Base-by-base conservation (phyloP, 768 basidiomycete genomes). In the Agrocybe pediades region DNA sequence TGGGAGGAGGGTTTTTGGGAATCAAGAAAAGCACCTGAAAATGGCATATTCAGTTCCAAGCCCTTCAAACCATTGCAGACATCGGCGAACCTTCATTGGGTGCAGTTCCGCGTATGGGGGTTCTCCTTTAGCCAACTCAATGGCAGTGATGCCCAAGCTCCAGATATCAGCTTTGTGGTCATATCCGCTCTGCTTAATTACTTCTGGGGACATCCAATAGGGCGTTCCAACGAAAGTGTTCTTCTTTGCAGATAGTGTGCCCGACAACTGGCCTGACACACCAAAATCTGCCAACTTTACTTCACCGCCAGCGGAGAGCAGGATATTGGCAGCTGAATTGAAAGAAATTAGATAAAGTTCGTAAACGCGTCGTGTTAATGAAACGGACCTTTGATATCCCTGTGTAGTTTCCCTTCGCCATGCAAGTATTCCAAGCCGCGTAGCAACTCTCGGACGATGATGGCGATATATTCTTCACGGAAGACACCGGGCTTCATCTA, bases 201-300 rank as follows among this genome's bases (percentile, higher is more conserved):
- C 95, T 67, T 99, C 97, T 6, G 97, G 97, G 6, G 93, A 94
- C 97, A 99, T 99, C 97, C 97, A 99, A 67, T 98, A 99, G 2
- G 96, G 96, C 16, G 96, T 95, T 24, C 93, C 93, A 26, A 96
- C 96, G 67, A 95, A 98, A 0, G 96, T 99, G 63, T 99, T 98
- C 83, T 98, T 95, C 82, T 93, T 94, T 17, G 91, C 92, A 9
- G 90, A 92, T 41, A 95, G 74, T 1, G 92, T 95, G 2, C 94
- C 94, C 19, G 92, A 95, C 24, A 99, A 80, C 65, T 99, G 97
- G 24, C 97, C 97, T 1, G 95, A 98, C 3, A 99, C 97, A 65
- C 97, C 97, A 65, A 99, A 99, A 68, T 99, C 97, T 41, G 97
- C 97, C 21, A 99, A 79, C 69, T 99, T 99, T 60, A 99, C 96